These are phyloP conservation scores for Mytilinidion resinicola DNA, from an alignment of 495 filamentous ascomycete species.

Conservation along the genomic window DNA sequence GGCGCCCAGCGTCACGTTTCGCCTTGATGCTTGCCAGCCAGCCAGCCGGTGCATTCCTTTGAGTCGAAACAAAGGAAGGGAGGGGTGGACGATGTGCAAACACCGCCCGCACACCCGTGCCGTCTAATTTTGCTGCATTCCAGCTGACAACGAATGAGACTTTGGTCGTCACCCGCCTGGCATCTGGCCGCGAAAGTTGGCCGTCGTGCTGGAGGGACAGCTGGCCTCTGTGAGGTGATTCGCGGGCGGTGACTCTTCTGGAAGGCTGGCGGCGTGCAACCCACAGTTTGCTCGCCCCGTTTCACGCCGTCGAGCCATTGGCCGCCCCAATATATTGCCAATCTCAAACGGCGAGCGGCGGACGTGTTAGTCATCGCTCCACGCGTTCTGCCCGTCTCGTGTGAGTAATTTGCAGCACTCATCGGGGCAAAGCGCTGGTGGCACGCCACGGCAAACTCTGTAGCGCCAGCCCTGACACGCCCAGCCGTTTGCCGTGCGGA, in stretches of 20 bases:
- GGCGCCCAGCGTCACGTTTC: slow-evolving; percentile 22
- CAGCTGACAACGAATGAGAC: too few relatives aligned
- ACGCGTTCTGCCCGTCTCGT: background rate
- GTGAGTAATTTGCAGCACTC: slow-evolving; percentile 2
- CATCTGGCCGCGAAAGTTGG: background rate
- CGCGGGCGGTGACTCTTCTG: background rate
- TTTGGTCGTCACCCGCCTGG: too few relatives aligned
- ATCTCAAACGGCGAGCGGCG: background rate
- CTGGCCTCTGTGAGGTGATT: too few relatives aligned
- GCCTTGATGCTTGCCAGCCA: slow-evolving; percentile 12
- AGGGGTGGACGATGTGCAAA: background rate
- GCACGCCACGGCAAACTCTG: background rate
- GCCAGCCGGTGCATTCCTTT: slow-evolving; percentile 4
- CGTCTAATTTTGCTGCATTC: slow-evolving; percentile 13
- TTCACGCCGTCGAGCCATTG: background rate
- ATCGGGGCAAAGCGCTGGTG: background rate
- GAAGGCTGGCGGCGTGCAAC: background rate
- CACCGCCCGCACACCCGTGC: background rate
- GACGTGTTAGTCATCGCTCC: background rate
- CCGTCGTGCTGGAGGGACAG: too few relatives aligned
- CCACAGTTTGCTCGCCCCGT: background rate
- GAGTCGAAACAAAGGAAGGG: background rate
- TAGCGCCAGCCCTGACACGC: background rate
- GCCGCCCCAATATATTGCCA: slow-evolving; percentile 17
- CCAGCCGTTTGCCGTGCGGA: too few relatives aligned